Evolutionary conservation across 192 early-diverging fungal species (phyloP).

Genomic region (Backusella tarrabulga): DNA sequence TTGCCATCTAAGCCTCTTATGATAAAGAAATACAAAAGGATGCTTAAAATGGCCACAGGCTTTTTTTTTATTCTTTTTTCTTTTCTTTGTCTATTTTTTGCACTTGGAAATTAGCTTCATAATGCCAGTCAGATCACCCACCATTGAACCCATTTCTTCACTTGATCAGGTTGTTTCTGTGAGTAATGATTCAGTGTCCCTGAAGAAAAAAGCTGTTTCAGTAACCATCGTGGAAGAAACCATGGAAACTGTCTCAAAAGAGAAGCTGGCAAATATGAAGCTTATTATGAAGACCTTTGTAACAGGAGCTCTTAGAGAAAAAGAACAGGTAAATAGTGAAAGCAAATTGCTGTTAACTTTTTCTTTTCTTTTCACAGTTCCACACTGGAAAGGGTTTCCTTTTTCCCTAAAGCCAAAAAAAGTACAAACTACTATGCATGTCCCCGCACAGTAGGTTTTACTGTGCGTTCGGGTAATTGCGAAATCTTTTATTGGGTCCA

Average conservation of each 20-base stretch:
- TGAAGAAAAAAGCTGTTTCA: background rate
- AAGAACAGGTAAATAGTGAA: constrained; percentile 28
- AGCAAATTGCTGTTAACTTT: background rate
- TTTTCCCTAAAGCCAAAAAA: background rate
- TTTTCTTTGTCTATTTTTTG: background rate
- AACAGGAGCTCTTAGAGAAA: constrained; percentile 25
- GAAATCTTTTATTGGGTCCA: constrained; percentile 12
- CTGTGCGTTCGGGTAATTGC: constrained; percentile 18
- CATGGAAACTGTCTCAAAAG: constrained; percentile 15
- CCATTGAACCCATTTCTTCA: background rate
- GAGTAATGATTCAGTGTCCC: background rate
- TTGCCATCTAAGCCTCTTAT: background rate
- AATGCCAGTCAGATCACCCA: constrained; percentile 11
- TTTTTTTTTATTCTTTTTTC: background rate
- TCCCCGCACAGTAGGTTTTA: constrained; percentile 7
- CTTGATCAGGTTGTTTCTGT: background rate
- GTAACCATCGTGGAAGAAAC: background rate
- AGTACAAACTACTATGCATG: constrained; percentile 11
- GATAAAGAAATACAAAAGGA: background rate
- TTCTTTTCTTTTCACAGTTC: background rate
- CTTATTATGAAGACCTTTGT: constrained; percentile 32
- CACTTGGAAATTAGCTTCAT: background rate
- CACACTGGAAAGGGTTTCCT: background rate
- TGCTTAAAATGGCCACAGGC: too few species aligned
- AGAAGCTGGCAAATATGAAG: constrained; percentile 25